A percentile compares a stretch with the other conserved stretches of the same genome.
Conservation (phyloP, 2,329 filamentous ascomycete species). For the Apiospora arundinis region DNA sequence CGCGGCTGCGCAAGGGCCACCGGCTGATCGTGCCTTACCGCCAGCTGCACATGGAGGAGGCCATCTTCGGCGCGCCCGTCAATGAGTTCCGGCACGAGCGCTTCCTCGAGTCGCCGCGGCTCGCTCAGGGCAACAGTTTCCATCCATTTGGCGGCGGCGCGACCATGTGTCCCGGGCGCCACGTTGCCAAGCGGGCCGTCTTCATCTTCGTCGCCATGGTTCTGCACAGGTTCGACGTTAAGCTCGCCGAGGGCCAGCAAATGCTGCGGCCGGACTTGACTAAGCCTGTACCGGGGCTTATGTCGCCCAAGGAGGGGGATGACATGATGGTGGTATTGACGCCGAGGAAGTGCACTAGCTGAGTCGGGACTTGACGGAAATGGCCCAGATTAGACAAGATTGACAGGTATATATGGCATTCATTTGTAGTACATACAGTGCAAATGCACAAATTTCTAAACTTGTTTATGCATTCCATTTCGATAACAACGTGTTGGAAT, state of each 20-base stretch:
- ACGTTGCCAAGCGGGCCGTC: constrained; percentile 13
- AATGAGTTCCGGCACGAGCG: constrained; percentile 16
- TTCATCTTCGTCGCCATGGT: neutral
- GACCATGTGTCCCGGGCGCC: constrained; percentile 20
- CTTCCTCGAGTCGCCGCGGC: neutral
- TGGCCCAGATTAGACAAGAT: neutral
- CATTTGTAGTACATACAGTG: too few species aligned
- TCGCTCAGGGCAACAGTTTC: neutral
- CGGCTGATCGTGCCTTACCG: constrained; percentile 43
- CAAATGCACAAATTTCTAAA: too few species aligned
- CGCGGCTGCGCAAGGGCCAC: constrained; percentile 45
- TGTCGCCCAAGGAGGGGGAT: neutral
- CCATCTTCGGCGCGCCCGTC: constrained; percentile 6
- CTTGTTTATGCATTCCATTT: too few species aligned
- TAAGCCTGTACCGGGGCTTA: constrained; percentile 14
- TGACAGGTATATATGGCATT: too few species aligned
- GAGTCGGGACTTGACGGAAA: neutral
- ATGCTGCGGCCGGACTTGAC: neutral
- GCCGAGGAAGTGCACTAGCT: neutral
- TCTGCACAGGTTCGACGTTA: constrained; percentile 17
- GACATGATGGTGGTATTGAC: neutral
- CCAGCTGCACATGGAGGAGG: constrained; percentile 32
- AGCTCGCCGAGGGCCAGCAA: neutral
- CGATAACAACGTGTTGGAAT: too few species aligned
- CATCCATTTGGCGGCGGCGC: constrained; percentile 17